These are phyloP conservation scores for Sporobolomyces phaffii DNA, from an alignment of 768 basidiomycete species.

Conservation along the genomic window DNA sequence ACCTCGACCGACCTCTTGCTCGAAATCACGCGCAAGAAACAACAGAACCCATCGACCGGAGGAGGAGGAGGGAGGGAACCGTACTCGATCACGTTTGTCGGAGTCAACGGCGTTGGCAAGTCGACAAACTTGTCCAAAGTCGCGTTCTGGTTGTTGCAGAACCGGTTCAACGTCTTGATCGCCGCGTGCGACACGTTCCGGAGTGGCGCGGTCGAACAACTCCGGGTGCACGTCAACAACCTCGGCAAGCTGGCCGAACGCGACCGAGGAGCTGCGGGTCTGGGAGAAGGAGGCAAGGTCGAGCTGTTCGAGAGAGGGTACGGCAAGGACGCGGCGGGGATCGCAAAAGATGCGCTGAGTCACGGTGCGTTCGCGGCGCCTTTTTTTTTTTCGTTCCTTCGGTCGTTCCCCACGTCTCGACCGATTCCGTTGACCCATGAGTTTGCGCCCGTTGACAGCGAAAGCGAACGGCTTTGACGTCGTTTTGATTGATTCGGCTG, in stretches of 20 bases:
- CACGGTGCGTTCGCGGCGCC: constrained; percentile 75
- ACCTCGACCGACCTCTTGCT: constrained; percentile 93
- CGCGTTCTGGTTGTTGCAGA: constrained; percentile 98
- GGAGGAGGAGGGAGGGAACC: constrained; percentile 53
- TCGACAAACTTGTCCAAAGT: constrained; percentile 97
- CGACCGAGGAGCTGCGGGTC: constrained; percentile 53
- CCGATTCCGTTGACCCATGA: not conserved
- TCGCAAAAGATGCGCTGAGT: constrained; percentile 87
- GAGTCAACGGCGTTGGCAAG: constrained; percentile 98
- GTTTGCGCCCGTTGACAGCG: constrained; percentile 50
- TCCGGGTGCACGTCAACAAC: constrained; percentile 93
- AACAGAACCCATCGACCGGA: constrained; percentile 47
- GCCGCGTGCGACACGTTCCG: constrained; percentile 98
- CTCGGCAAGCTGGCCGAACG: constrained; percentile 75
- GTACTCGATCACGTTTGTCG: constrained; percentile 91
- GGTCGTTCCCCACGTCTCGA: not conserved
- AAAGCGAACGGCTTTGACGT: constrained; percentile 90
- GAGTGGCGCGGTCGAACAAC: constrained; percentile 91
- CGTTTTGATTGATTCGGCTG: constrained; percentile 94
- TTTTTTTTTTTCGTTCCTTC: not conserved
- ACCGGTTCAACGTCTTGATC: constrained; percentile 83
- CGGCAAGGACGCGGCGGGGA: constrained; percentile 97
- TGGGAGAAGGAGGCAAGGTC: constrained; percentile 62
- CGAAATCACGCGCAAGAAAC: constrained; percentile 80
- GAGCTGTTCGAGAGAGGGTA: constrained; percentile 95